Evolutionary conservation across 139 green algal genomes (phyloP), one percentile per base, ranked within the genome.

Genomic region (Picochlorum sp.): DNA sequence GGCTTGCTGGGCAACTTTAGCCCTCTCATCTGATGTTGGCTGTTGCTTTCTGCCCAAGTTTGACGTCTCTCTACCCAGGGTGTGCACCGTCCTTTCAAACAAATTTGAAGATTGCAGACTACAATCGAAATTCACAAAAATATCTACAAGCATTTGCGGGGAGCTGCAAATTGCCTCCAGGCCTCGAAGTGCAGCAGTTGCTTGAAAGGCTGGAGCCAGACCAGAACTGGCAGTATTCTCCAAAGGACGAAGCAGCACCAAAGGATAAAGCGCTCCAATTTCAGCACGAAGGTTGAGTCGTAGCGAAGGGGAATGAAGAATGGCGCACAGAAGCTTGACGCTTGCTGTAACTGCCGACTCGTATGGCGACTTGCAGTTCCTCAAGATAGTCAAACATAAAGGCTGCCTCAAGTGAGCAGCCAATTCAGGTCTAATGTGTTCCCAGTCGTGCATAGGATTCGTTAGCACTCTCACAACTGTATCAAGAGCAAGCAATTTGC

Each of bases 61-160:
- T 31, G 28, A 28, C 18, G n/a, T 40, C 13, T 58, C 14, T 10
- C 25, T 64, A 30, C 5, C 10, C 20, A 52, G 3, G n/a, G 20
- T 59, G 5, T 64, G 56, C 22, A 74, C 35, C n/a, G 50, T 75
- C 32, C 86, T 70, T 72, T 96, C 88, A 67, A 82, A 95, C 50
- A 96, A 70, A 75, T 89, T 85, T 37, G 76, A 64, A 9, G 74
- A 77, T 45, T 84, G 64, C 60, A 94, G 64, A 52, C 94, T 83
- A 58, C 89, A 96, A 73, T 96, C 89, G 64, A 89, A 96, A 74
- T 96, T 96, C 16, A 96, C 82, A 72, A 93, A 96, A 13, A 94
- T 55, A 55, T 96, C 88, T 32, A 93, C 83, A 66, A 89, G 53
- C 30, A 70, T 24, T 50, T 74, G 65, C 8, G 55, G 24, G 20